Conservation (phyloP, 805 yeast species). For the Kurtzmaniella fragi region DNA sequence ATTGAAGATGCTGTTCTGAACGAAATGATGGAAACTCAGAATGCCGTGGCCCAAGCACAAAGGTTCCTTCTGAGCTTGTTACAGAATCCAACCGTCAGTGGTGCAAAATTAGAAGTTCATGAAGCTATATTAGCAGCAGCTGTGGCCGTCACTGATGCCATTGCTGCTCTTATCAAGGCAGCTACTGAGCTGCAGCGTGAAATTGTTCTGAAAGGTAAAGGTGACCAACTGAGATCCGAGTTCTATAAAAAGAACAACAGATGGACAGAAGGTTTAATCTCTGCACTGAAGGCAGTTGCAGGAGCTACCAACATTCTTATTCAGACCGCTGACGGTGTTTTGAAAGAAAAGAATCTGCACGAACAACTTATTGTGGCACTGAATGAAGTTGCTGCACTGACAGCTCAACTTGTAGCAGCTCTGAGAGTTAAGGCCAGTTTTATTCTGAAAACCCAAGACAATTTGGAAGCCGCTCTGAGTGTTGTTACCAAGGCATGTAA, state of each 20-base stretch:
- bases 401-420: constrained; percentile 89
- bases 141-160: constrained; percentile 73
- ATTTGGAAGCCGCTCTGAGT: constrained; percentile 63
- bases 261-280: constrained; percentile 91
- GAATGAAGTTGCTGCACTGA: constrained; percentile 86
- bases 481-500: constrained; percentile 75
- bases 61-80: constrained; percentile 51
- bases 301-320: constrained; percentile 77
- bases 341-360: constrained; percentile 56
- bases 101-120: constrained; percentile 62
- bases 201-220: constrained; percentile 68
- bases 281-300: constrained; percentile 86
- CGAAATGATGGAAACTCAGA: constrained; percentile 71
- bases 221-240: constrained; percentile 60
- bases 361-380: constrained; percentile 88
- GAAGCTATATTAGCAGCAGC: constrained; percentile 77
- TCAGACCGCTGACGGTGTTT: constrained; percentile 81
- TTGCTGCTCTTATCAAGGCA: constrained; percentile 63
- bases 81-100: constrained; percentile 46
- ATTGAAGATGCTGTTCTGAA: constrained; percentile 66
- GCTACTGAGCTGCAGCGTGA: constrained; percentile 80
- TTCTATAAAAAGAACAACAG: constrained; percentile 83
- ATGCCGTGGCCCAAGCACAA: constrained; percentile 63
- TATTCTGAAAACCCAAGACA: constrained; percentile 71
- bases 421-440: constrained; percentile 79